Percentiles rank a stretch among this genome's conserved stretches.
Evolutionary conservation across 345 rosid species (phyloP).

Genomic region (Eucalyptus cloeziana): DNA sequence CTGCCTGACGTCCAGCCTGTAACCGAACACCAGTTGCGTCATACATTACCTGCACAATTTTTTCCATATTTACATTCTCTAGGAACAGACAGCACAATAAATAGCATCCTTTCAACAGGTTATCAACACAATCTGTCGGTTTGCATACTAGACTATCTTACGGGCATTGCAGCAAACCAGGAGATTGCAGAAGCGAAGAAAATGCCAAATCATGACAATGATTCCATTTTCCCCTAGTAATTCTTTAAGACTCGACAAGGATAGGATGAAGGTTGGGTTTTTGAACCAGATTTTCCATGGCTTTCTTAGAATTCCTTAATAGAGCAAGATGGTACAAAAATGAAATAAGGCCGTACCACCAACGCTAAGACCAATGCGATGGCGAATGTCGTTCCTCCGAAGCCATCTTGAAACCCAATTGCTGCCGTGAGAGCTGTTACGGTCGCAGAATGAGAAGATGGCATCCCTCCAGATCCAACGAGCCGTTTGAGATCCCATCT

Average conservation of each 20-base stretch:
- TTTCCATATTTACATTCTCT: background rate
- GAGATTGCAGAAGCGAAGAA: background rate
- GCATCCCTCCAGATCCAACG: conserved; percentile 94
- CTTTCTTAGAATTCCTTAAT: background rate
- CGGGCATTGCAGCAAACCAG: background rate
- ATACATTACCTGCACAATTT: conserved; percentile 68
- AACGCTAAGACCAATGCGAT: conserved; percentile 55
- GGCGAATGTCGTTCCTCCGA: conserved; percentile 66
- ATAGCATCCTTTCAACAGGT: background rate
- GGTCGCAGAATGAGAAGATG: conserved; percentile 89
- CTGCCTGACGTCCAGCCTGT: conserved; percentile 98
- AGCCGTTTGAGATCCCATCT: conserved; percentile 80
- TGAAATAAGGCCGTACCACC: conserved; percentile 36
- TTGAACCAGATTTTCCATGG: background rate
- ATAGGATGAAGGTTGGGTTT: background rate
- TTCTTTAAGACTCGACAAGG: background rate
- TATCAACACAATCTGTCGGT: background rate
- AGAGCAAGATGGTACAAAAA: background rate
- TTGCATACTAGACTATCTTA: background rate
- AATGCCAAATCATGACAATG: background rate
- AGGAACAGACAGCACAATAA: background rate
- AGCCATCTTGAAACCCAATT: conserved; percentile 84
- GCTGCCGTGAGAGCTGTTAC: conserved; percentile 72
- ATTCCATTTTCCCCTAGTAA: background rate
- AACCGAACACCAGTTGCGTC: conserved; percentile 93